A percentile compares a stretch with the other conserved stretches of the same genome.
These are phyloP conservation scores for Aschersonia sp. DNA, from an alignment of 2,329 filamentous ascomycete genomes.

Conservation along the genomic window DNA sequence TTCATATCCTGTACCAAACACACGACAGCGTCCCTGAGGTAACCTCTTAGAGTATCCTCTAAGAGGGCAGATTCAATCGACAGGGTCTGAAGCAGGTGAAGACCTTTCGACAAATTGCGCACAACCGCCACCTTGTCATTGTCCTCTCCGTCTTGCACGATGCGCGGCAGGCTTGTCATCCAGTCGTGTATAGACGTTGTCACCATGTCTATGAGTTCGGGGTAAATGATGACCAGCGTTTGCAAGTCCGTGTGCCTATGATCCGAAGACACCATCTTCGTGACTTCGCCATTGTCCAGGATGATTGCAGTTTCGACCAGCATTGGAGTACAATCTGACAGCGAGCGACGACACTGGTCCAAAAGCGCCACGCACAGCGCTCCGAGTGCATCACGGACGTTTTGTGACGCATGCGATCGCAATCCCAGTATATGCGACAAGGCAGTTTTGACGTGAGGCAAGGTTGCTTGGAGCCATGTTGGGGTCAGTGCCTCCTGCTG, in stretches of 20 bases:
- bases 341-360: conserved; percentile 62
- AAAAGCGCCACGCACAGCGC: conserved; percentile 61
- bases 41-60: conserved; percentile 50
- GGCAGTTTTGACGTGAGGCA: conserved; percentile 69
- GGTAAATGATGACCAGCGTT: conserved; percentile 48
- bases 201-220: conserved; percentile 46
- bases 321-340: conserved; percentile 54
- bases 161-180: conserved; percentile 64
- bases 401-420: conserved; percentile 51
- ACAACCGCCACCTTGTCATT: conserved; percentile 58
- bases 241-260: conserved; percentile 36
- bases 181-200: conserved; percentile 66
- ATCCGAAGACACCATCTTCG: conserved; percentile 11
- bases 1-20: conserved; percentile 14
- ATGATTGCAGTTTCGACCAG: conserved; percentile 72
- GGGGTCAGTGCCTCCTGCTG: conserved; percentile 25
- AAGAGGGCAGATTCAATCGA: conserved; percentile 52
- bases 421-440: conserved; percentile 65
- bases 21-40: conserved; percentile 63
- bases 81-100: conserved; percentile 48
- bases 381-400: conserved; percentile 55
- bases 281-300: conserved; percentile 38
- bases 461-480: conserved; percentile 68
- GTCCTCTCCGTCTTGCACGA: conserved; percentile 78
- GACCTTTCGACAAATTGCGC: conserved; percentile 60